A percentile compares a stretch with the other conserved stretches of the same genome.
Evolutionary conservation across 345 rosid genomes (phyloP).

Genomic region (Leavenworthia alabamica): DNA sequence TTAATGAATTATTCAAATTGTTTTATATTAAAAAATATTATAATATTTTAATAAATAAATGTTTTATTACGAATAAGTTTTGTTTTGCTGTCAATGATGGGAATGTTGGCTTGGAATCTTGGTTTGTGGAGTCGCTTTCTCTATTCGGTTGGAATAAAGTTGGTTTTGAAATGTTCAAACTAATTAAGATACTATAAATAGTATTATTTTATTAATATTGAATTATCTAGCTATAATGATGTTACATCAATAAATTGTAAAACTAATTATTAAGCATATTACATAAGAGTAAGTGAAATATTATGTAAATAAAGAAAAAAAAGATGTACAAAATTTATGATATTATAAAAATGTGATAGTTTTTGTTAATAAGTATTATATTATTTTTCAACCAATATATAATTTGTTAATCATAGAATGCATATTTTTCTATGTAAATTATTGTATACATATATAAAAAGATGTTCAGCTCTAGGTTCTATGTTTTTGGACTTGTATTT

Average conservation of each 20-base stretch:
- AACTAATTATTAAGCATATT: background rate
- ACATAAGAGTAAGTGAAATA: background rate
- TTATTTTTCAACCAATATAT: background rate
- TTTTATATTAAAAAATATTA: background rate
- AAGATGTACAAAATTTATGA: background rate
- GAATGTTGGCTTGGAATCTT: conserved; percentile 31
- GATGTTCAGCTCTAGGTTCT: conserved; percentile 8
- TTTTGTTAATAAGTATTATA: background rate
- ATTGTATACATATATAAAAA: background rate
- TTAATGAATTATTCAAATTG: background rate
- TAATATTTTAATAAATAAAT: no score
- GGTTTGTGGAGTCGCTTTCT: conserved; percentile 22
- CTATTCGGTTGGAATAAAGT: conserved; percentile 14
- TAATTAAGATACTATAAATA: background rate
- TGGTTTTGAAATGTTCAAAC: conserved; percentile 21
- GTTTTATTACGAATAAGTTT: background rate
- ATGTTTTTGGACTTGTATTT: conserved; percentile 6
- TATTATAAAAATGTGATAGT: background rate
- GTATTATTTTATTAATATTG: background rate
- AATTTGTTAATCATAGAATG: background rate
- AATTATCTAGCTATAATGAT: background rate
- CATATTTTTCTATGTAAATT: background rate
- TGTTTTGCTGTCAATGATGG: conserved; percentile 29
- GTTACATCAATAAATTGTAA: background rate
- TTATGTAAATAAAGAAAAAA: background rate